Evolutionary conservation across 1,139 yeast genomes (phyloP), one percentile per base, ranked within the genome.

Genomic region (Pichia sp.): DNA sequence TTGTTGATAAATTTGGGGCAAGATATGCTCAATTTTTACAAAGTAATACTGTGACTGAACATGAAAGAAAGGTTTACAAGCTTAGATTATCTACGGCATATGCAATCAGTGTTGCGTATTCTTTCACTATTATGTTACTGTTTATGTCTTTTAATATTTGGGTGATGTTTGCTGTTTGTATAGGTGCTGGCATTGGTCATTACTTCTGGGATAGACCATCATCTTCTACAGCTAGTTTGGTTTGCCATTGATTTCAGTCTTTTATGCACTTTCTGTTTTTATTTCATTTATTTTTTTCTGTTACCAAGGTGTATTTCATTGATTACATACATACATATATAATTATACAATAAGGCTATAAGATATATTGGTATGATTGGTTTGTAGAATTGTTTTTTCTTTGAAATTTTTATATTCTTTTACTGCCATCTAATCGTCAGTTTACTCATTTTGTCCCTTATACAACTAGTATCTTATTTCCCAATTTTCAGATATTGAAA

Each of bases 401-500:
- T 3, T n/a, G n/a, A 34, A 34, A 25, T 46, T 42, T 28, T 19
- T 22, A 8, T 27, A n/a, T 48, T 36, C 2, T 36, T 36, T 28
- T 22, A 13, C 16, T 18, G 10, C 4, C 9, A 16, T 44, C 16
- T 19, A 14, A 31, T 27, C 27, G 25, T 9, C 25, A 4, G 4
- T 38, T 27, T 9, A 22, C 29, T 22, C 5, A 18, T 9, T 14
- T 22, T 8, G 25, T 38, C 22, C 5, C 9, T 22, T 33, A 46
- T 19, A 18, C 28, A 14, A 39, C 34, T 47, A 54, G 22, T 60
- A 54, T 2, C 34, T 51, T 44, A 81, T 67, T 16, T 58, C 62
- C 88, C 89, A 87, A 42, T 70, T 69, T n/a, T 69, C 55, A 52
- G 75, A 75, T 46, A 85, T 66, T 13, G 63, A 57, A 47, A 86